phyloP scores from a whole-genome alignment of 495 filamentous ascomycete species.

The Usnea hakonensis region DNA sequence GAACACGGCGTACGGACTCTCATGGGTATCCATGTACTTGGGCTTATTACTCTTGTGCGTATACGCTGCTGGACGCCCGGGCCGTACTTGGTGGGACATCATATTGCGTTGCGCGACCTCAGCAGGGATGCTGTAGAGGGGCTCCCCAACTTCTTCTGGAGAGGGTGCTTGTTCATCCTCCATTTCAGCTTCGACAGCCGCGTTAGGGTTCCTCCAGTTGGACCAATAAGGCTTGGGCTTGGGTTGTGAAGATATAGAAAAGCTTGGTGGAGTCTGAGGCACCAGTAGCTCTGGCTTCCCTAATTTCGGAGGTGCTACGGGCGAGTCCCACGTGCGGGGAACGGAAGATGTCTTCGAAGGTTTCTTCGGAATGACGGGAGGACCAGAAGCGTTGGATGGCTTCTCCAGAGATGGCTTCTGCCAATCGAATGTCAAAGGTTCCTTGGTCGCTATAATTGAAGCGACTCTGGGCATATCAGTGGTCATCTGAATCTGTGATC shows the following conservation, averaged over 20 bases:
- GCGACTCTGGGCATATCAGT: neutral
- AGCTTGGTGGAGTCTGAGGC: neutral
- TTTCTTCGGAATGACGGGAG: neutral
- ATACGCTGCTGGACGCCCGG: slow-evolving; percentile 32
- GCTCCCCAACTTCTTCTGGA: neutral
- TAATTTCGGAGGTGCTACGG: neutral
- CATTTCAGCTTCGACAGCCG: neutral
- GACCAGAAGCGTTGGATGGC: neutral
- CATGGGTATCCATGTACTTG: slow-evolving; percentile 34
- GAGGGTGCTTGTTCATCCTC: neutral
- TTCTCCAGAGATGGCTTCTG: neutral
- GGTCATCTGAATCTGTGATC: neutral
- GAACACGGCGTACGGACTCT: slow-evolving; percentile 42
- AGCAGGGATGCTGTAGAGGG: slow-evolving; percentile 14
- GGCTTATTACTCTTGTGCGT: slow-evolving; percentile 30
- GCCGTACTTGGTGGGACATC: slow-evolving; percentile 29
- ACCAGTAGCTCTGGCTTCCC: neutral
- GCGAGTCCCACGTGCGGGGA: neutral
- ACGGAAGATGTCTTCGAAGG: neutral
- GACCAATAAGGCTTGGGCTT: slow-evolving; percentile 21
- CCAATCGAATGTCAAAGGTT: neutral
- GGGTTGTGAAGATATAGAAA: neutral
- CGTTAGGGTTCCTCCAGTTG: slow-evolving; percentile 8
- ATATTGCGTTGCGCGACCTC: slow-evolving; percentile 12
- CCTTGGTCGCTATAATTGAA: neutral